Evolutionary conservation across 805 yeast species (phyloP), one percentile per base, ranked within the genome.

Genomic region (Saccharomyces kudriavzevii): DNA sequence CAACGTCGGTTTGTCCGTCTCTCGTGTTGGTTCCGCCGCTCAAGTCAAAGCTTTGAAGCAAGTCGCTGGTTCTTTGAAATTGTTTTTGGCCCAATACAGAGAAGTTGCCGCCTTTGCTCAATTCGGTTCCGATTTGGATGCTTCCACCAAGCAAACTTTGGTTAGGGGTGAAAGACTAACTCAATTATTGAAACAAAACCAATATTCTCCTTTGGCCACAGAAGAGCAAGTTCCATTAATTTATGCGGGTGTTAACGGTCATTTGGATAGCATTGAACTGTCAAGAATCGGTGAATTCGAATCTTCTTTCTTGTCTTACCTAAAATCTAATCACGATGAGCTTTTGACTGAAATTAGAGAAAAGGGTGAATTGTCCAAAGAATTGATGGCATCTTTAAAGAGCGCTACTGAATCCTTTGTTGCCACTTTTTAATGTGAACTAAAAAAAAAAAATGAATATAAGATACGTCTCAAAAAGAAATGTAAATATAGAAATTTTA

Each of bases 31-130:
- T 81, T 92, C 98, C 64, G 99, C 99, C 72, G 99, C 99, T 72
- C 99, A 94, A 84, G 98, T 94, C 71, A 94, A 94, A 85, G 99
- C 99, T 78, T 89, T 94, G 95, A 94, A 94, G 82, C 98, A 94
- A 84, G 98, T 94, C 79, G 99, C 99, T 68, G 99, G 99, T 87
- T 94, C 99, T 68, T 87, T 94, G 81, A 94, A 94, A 80, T 89
- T 94, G 78, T 94, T 90, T 97, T 88, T 94, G 84, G 99, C 99
- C 71, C 99, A 94, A 84, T 94, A 94, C 88, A 91, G 99, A 89
- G 99, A 94, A 86, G 99, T 94, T 70, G 99, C 99, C 75, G 99
- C 99, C 71, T 94, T 94, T 78, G 99, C 99, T 71, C 99, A 94
- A 84, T 94, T 94, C 84, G 99, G 99, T 86, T 94, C 99, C 68